Percentiles rank a stretch among this genome's conserved stretches.
These are phyloP conservation scores for Cornus kousa DNA, from an alignment of 148 eudicot genomes.

Conservation along the genomic window DNA sequence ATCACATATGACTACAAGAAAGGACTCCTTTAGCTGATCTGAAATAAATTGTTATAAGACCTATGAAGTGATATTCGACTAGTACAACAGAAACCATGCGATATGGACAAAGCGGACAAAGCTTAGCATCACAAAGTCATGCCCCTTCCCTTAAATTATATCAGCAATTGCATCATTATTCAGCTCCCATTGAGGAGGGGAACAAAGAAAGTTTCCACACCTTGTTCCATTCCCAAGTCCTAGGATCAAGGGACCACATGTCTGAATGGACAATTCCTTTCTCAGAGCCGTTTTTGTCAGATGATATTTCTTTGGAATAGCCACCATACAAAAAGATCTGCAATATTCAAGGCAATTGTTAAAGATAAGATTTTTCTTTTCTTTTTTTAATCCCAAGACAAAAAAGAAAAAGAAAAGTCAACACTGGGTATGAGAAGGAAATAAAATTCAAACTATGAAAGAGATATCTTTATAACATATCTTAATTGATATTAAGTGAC, in stretches of 20 bases:
- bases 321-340: conserved; percentile 96
- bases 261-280: conserved; percentile 95
- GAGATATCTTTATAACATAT: background rate
- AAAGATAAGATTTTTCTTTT: background rate
- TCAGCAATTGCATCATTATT: background rate
- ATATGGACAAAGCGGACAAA: background rate
- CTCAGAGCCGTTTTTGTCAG: conserved; percentile 78
- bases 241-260: conserved; percentile 95
- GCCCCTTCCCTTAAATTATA: background rate
- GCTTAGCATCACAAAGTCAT: background rate
- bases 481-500: background rate
- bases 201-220: conserved; percentile 34
- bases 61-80: background rate
- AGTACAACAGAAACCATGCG: background rate
- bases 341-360: conserved; percentile 13
- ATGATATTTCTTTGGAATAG: conserved; percentile 81
- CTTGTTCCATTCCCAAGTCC: conserved; percentile 99
- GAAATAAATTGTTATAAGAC: background rate
- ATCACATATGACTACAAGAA: background rate
- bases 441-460: background rate
- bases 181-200: background rate
- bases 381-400: too few species aligned
- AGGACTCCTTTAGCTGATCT: background rate
- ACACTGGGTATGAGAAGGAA: background rate
- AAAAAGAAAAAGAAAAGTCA: background rate